Conservation (phyloP, 192 early-diverging fungal genomes). For the Spizellomyces punctatus region DNA sequence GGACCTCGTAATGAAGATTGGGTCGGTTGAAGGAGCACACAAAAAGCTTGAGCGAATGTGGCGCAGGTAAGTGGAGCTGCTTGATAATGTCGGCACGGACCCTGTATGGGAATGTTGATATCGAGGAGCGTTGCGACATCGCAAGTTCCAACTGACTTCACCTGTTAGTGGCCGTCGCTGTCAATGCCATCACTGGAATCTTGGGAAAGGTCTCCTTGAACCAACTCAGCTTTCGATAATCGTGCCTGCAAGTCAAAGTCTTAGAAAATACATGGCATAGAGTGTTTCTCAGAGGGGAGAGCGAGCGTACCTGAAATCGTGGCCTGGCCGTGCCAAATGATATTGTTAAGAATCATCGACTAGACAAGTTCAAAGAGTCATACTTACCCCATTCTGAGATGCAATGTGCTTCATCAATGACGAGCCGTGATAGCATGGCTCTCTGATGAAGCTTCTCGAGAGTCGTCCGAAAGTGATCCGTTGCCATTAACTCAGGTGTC, state of each 20-base stretch:
- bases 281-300: background rate
- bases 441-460: constrained; percentile 35
- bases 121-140: background rate
- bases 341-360: no score
- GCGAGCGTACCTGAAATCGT: constrained; percentile 40
- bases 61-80: constrained; percentile 39
- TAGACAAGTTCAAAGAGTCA: no score
- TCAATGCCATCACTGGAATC: constrained; percentile 74
- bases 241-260: constrained; percentile 16
- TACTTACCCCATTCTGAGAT: constrained; percentile 49
- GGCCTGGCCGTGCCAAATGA: constrained; percentile 6
- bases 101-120: constrained; percentile 1
- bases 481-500: constrained; percentile 55
- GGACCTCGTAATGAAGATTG: constrained; percentile 54
- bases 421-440: constrained; percentile 39
- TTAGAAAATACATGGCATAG: background rate
- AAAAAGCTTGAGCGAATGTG: constrained; percentile 25
- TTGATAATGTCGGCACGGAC: constrained; percentile 44
- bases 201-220: constrained; percentile 55
- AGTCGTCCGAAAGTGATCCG: constrained; percentile 38
- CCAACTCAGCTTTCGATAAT: constrained; percentile 48
- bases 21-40: constrained; percentile 46
- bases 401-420: constrained; percentile 60
- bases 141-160: background rate
- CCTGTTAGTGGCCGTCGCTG: constrained; percentile 66